phyloP scores from a whole-genome alignment of 495 filamentous ascomycete species.

The Xylaria scruposa region DNA sequence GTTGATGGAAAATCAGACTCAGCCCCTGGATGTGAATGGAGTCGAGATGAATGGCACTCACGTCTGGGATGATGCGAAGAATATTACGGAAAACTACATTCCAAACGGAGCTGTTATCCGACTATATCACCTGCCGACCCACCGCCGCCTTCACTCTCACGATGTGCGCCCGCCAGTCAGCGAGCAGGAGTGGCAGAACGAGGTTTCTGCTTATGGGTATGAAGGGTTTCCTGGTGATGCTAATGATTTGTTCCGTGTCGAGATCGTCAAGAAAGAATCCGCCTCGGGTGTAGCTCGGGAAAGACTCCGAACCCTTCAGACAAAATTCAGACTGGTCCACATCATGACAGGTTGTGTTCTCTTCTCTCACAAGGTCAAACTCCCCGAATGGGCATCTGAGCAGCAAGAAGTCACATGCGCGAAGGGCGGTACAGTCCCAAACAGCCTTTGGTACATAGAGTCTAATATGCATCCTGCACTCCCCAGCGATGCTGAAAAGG shows the following conservation, averaged over 20 bases:
- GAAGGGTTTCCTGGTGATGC: constrained; percentile 97
- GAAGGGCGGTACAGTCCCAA: constrained; percentile 88
- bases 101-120: constrained; percentile 80
- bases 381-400: constrained; percentile 95
- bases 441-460: constrained; percentile 97
- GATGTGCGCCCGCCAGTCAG: constrained; percentile 97
- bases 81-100: constrained; percentile 66
- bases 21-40: constrained; percentile 79
- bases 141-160: constrained; percentile 92
- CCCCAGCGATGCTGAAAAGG: constrained; percentile 77
- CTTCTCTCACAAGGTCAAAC: constrained; percentile 98
- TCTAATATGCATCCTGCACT: constrained; percentile 82
- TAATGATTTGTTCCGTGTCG: constrained; percentile 93
- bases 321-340: constrained; percentile 93
- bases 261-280: constrained; percentile 91
- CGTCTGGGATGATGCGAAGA: constrained; percentile 79
- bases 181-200: constrained; percentile 98
- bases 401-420: constrained; percentile 99
- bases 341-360: constrained; percentile 96
- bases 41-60: constrained; percentile 75
- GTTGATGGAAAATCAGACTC: constrained; percentile 92
- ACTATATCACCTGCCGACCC: constrained; percentile 81
- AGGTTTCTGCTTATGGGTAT: constrained; percentile 97
- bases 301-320: constrained; percentile 89
- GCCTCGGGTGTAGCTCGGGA: constrained; percentile 80